Evolutionary conservation across 208 protist genomes (phyloP).

Genomic region (Lotmaria passim): DNA sequence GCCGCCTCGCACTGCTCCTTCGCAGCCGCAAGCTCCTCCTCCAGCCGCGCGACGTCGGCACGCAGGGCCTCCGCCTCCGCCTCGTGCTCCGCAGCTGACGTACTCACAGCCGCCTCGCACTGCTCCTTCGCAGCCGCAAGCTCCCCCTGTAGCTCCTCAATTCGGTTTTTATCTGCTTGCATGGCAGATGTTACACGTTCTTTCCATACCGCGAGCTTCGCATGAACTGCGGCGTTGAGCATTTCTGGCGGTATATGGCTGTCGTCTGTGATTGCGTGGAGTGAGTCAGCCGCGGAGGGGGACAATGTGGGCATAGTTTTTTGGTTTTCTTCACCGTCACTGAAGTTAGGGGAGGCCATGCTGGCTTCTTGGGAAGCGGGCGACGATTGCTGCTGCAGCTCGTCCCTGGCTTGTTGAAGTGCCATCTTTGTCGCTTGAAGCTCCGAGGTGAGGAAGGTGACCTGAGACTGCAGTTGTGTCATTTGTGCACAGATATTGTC

Average conservation of each 20-base stretch:
- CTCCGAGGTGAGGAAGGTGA: constrained; percentile 1
- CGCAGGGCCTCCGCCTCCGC: too few relatives aligned
- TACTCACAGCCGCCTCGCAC: constrained; percentile 7
- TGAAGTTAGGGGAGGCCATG: too few relatives aligned
- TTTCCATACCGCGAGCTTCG: constrained; percentile 42
- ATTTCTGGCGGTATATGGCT: constrained; percentile 19
- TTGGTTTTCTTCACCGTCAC: too few relatives aligned
- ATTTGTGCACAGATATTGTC: not conserved
- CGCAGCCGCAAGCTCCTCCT: too few relatives aligned
- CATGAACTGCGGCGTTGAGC: constrained; percentile 34
- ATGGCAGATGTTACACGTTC: constrained; percentile 38
- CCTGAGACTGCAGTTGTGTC: not conserved
- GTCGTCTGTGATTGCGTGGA: not conserved
- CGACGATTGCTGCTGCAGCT: not conserved
- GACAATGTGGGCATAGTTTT: too few relatives aligned
- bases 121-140: constrained; percentile 10
- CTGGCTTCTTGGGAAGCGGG: not conserved
- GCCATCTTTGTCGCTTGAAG: not conserved
- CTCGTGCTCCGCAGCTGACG: too few relatives aligned
- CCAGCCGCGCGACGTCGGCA: too few relatives aligned
- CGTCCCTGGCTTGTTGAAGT: not conserved
- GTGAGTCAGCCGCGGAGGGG: too few relatives aligned
- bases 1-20: too few relatives aligned
- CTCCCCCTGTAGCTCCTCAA: constrained; percentile 36
- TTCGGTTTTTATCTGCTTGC: constrained; percentile 37